Conservation (phyloP, 352 stramenopile genomes). For the Phytophthora kernoviae region DNA sequence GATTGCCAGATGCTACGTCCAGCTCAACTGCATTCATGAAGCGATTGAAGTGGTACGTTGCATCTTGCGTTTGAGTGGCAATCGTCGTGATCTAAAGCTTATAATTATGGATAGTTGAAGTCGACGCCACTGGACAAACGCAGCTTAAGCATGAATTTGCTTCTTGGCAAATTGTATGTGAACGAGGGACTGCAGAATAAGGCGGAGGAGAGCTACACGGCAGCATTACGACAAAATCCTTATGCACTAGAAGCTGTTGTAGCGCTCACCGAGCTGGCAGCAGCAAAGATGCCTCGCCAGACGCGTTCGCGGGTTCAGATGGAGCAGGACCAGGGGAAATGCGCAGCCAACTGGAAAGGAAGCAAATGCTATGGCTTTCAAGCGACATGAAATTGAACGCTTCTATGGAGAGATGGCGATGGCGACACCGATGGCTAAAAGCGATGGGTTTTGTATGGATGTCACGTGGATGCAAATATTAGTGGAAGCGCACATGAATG, state of each 20-base stretch:
- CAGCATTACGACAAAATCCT: conserved; percentile 65
- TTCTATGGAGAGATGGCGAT: conserved; percentile 45
- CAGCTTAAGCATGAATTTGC: conserved; percentile 62
- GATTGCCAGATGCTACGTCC: conserved; percentile 73
- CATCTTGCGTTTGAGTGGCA: background rate
- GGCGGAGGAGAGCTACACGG: conserved; percentile 63
- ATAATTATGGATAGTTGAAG: conserved; percentile 44
- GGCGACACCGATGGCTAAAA: conserved; percentile 5
- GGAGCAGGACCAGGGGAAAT: conserved; percentile 11
- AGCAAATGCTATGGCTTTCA: conserved; percentile 5
- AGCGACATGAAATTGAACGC: conserved; percentile 51
- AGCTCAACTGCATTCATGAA: conserved; percentile 56
- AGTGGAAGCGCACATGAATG: conserved; percentile 55
- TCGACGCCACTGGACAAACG: conserved; percentile 43
- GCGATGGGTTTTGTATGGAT: conserved; percentile 27
- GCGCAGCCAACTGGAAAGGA: conserved; percentile 1
- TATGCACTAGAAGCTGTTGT: conserved; percentile 85
- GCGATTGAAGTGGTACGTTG: conserved; percentile 63
- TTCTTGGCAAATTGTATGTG: conserved; percentile 70
- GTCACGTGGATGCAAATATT: conserved; percentile 64
- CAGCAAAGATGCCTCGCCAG: conserved; percentile 39
- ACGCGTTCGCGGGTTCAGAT: conserved; percentile 31
- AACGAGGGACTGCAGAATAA: conserved; percentile 64
- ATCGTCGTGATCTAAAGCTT: background rate
- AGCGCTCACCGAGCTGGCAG: conserved; percentile 60